phyloP scores from a whole-genome alignment of 805 yeast species.

The Helenozyma baotianmanensis region DNA sequence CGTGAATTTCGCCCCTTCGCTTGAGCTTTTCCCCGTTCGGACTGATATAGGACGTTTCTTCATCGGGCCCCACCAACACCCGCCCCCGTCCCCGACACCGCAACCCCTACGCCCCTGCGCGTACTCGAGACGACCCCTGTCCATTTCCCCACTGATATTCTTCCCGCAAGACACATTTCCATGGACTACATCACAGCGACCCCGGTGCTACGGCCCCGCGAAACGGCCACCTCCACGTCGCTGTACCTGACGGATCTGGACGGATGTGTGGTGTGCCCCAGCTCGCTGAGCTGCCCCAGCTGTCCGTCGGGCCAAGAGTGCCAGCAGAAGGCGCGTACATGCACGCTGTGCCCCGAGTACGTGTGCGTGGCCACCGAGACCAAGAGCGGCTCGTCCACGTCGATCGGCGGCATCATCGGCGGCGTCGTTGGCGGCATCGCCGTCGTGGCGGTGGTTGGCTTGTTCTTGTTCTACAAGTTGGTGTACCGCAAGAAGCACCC shows the following conservation, averaged over 20 bases:
- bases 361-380: constrained; percentile 7
- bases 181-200: not conserved
- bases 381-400: constrained; percentile 1
- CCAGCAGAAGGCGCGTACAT: constrained; percentile 10
- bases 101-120: too few relatives aligned
- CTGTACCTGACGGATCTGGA: constrained; percentile 19
- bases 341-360: constrained; percentile 11
- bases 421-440: constrained; percentile 72
- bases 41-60: too few relatives aligned
- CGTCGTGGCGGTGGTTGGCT: constrained; percentile 35
- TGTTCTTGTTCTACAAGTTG: constrained; percentile 30
- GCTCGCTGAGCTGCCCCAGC: constrained; percentile 46
- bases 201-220: constrained; percentile 12
- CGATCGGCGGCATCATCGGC: constrained; percentile 48
- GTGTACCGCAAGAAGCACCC: constrained; percentile 33
- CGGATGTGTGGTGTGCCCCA: constrained; percentile 43
- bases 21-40: too few relatives aligned
- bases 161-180: too few relatives aligned
- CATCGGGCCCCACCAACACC: too few relatives aligned
- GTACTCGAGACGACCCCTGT: too few relatives aligned
- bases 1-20: too few relatives aligned
- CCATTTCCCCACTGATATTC: too few relatives aligned
- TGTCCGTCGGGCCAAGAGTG: constrained; percentile 15
- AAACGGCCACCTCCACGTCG: constrained; percentile 4
- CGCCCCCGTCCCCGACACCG: too few relatives aligned